phyloP scores from a whole-genome alignment of 495 filamentous ascomycete genomes.

The Trichoderma parareesei region DNA sequence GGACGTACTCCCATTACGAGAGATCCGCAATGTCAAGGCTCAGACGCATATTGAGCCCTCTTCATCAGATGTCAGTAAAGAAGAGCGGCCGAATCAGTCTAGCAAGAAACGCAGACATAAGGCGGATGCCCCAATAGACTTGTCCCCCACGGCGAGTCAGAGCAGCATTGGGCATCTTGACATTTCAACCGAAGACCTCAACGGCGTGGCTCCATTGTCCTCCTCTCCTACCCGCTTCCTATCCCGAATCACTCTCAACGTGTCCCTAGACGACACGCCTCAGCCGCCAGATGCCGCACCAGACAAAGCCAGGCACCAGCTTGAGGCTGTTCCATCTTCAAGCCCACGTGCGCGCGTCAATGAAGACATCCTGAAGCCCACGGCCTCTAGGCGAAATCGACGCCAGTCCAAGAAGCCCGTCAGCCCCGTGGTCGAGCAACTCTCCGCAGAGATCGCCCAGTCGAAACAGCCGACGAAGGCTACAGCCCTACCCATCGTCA shows the following conservation, averaged over 20 bases:
- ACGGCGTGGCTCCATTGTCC: background rate
- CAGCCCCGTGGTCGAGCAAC: too few relatives aligned
- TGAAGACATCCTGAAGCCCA: background rate
- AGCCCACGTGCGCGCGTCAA: background rate
- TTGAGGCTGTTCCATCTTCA: background rate
- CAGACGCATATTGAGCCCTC: background rate
- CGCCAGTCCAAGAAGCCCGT: background rate
- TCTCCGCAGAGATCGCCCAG: too few relatives aligned
- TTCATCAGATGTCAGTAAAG: background rate
- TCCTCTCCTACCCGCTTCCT: background rate
- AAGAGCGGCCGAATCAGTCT: background rate
- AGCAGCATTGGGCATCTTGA: background rate
- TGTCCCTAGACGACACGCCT: slow-evolving; percentile 1
- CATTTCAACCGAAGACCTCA: background rate
- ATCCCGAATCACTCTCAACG: background rate
- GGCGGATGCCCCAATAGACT: background rate
- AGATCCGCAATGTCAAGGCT: background rate
- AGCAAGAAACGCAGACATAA: background rate
- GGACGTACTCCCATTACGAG: background rate
- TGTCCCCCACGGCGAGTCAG: background rate
- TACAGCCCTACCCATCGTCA: background rate
- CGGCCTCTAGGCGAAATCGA: background rate
- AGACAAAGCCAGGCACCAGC: background rate
- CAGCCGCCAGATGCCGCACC: background rate
- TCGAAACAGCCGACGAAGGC: background rate